Evolutionary conservation across 2,329 filamentous ascomycete species (phyloP).

Genomic region (Mariannaea elegans): DNA sequence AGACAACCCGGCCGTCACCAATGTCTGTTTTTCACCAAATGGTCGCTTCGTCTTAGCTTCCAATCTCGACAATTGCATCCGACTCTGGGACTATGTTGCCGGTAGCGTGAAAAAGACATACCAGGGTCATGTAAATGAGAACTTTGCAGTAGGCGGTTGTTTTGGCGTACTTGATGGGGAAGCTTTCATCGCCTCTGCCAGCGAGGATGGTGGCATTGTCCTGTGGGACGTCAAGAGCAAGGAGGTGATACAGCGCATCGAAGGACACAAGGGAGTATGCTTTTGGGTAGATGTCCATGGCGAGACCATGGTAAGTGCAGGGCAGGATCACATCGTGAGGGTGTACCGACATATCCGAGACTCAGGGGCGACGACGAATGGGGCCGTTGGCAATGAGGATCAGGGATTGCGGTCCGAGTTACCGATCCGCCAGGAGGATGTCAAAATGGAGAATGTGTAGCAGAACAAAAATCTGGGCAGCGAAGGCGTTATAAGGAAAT

Average conservation of each 20-base stretch:
- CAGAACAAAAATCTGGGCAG: neutral
- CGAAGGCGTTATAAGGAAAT: conserved; percentile 21
- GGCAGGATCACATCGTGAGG: conserved; percentile 62
- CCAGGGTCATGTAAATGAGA: conserved; percentile 86
- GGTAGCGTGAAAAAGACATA: conserved; percentile 96
- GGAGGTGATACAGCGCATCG: conserved; percentile 75
- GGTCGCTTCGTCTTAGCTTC: conserved; percentile 92
- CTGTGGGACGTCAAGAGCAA: conserved; percentile 94
- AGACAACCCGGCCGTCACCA: conserved; percentile 89
- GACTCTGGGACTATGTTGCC: conserved; percentile 94
- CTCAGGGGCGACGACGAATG: conserved; percentile 31
- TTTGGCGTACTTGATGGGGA: conserved; percentile 69
- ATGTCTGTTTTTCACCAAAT: conserved; percentile 92
- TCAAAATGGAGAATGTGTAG: conserved; percentile 47
- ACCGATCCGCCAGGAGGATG: conserved; percentile 49
- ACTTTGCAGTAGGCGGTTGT: conserved; percentile 84
- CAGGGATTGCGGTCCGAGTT: conserved; percentile 66
- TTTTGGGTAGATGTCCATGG: conserved; percentile 72
- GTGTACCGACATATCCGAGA: conserved; percentile 53
- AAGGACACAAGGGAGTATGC: conserved; percentile 63
- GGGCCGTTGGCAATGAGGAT: conserved; percentile 7
- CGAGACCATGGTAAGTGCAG: conserved; percentile 65
- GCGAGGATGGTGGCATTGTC: conserved; percentile 85
- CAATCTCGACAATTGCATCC: conserved; percentile 88
- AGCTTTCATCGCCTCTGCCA: conserved; percentile 80